These are phyloP conservation scores for Termitomyces sp. DNA, from an alignment of 768 basidiomycete genomes.

Conservation along the genomic window DNA sequence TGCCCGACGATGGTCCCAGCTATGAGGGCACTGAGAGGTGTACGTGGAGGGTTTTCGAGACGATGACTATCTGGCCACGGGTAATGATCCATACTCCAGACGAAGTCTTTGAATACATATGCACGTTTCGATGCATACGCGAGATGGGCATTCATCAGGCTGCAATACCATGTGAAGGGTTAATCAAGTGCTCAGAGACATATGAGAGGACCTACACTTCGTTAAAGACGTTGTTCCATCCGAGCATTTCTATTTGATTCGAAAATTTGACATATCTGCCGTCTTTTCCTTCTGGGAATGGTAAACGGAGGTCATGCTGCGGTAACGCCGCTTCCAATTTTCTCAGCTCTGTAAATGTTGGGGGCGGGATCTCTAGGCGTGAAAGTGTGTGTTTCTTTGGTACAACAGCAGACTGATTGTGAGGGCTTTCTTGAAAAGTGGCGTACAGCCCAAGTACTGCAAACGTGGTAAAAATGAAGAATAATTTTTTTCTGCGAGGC, in stretches of 20 bases:
- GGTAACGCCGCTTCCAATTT: slow-evolving; percentile 30
- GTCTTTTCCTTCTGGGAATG: slow-evolving; percentile 33
- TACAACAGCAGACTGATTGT: no score
- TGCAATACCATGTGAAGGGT: slow-evolving; percentile 10
- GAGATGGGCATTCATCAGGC: slow-evolving; percentile 47
- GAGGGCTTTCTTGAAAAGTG: not conserved
- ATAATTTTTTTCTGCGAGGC: not conserved
- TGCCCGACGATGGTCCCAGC: slow-evolving; percentile 42
- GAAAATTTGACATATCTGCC: slow-evolving; percentile 37
- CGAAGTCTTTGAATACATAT: slow-evolving; percentile 46
- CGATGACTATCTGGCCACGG: slow-evolving; percentile 33
- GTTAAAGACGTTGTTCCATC: slow-evolving; percentile 41
- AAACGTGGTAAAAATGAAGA: not conserved
- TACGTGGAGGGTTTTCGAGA: slow-evolving; percentile 27
- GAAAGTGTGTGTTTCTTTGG: not conserved
- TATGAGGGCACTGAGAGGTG: slow-evolving; percentile 39
- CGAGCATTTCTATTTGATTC: slow-evolving; percentile 29
- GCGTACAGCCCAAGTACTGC: not conserved
- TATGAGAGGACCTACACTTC: slow-evolving; percentile 41
- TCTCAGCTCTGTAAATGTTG: slow-evolving; percentile 24
- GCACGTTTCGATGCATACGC: slow-evolving; percentile 46
- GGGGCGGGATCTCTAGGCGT: slow-evolving; percentile 18
- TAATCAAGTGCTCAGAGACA: no score
- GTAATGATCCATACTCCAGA: slow-evolving; percentile 40
- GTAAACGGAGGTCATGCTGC: slow-evolving; percentile 33